phyloP scores from a whole-genome alignment of 495 filamentous ascomycete species.

The Trichocladium antarcticum region DNA sequence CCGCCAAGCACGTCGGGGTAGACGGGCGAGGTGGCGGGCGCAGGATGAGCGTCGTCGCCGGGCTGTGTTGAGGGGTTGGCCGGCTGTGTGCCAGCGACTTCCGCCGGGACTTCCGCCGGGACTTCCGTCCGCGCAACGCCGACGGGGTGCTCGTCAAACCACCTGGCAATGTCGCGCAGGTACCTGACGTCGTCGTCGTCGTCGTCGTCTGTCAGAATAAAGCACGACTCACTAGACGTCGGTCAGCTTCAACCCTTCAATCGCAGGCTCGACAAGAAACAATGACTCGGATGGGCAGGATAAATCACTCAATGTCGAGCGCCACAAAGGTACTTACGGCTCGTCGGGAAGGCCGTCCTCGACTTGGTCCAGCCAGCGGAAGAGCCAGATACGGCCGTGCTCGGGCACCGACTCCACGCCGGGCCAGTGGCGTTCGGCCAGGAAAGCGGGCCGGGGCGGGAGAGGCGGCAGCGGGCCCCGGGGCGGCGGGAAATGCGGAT shows the following conservation, averaged over 20 bases:
- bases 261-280: not conserved
- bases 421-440: not conserved
- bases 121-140: too few species aligned
- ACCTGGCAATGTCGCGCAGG: too few species aligned
- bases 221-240: not conserved
- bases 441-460: not conserved
- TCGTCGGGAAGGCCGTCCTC: not conserved
- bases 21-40: not conserved
- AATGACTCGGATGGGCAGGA: not conserved
- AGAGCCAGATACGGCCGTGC: not conserved
- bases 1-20: not conserved
- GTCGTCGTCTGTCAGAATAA: not conserved
- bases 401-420: not conserved
- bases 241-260: not conserved
- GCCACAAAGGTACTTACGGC: not conserved
- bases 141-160: too few species aligned
- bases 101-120: too few species aligned
- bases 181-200: too few species aligned
- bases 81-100: too few species aligned
- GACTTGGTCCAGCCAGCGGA: constrained; percentile 1
- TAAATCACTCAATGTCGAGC: not conserved
- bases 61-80: too few species aligned
- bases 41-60: too few species aligned
- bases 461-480: not conserved
- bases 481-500: not conserved